These are phyloP conservation scores for Trifolium pratense DNA, from an alignment of 306 rosid species.

Conservation along the genomic window DNA sequence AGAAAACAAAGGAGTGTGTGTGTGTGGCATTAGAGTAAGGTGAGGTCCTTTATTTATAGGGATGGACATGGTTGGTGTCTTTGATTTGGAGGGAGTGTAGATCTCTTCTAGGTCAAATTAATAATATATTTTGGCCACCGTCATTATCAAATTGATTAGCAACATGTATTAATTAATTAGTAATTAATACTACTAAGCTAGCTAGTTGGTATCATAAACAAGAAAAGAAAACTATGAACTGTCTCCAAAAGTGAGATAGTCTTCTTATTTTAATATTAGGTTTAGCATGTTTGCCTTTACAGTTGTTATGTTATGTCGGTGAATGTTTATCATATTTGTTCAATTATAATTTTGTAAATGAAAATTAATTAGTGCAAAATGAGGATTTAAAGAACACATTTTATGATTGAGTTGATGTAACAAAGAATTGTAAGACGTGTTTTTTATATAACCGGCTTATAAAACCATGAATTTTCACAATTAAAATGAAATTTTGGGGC, in stretches of 20 bases:
- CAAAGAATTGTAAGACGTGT: too few species aligned
- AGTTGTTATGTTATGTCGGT: neutral
- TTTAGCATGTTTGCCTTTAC: neutral
- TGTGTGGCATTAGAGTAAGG: neutral
- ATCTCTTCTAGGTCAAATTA: neutral
- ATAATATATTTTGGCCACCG: neutral
- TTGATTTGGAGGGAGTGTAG: neutral
- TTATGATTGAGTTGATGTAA: too few species aligned
- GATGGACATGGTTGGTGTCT: neutral
- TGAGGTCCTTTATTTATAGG: conserved; percentile 25
- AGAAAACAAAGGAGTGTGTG: neutral
- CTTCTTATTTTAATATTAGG: neutral
- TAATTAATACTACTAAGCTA: too few species aligned
- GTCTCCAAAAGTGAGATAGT: neutral
- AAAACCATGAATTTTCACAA: too few species aligned
- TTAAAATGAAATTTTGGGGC: too few species aligned
- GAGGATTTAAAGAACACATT: too few species aligned
- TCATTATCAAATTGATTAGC: neutral
- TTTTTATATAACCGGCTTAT: too few species aligned
- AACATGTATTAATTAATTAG: neutral
- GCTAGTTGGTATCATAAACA: neutral
- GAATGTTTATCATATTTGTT: too few species aligned
- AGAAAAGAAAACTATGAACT: neutral
- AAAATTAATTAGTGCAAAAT: too few species aligned
- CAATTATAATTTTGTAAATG: too few species aligned